Evolutionary conservation across 306 rosid genomes (phyloP), one percentile per base, ranked within the genome.

Genomic region (Malus orientalis): DNA sequence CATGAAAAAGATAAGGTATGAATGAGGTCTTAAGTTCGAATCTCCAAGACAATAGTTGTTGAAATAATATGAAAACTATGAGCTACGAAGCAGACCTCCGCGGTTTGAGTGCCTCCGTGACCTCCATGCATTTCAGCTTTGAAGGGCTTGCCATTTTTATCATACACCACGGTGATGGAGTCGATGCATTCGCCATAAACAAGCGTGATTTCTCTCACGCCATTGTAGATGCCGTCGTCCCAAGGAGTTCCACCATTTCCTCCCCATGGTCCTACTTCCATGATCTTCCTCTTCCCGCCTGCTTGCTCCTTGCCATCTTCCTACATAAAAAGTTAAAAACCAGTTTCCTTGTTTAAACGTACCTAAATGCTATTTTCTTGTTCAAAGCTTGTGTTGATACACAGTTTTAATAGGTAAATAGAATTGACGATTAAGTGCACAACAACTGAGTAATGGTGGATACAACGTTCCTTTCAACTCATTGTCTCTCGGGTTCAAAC

Each of bases 181-280:
- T 87, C 89, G 59, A 91, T 86, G 78, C 88, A 85, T 53, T 13
- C 85, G 64, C 67, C 91, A 47, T 83, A 86, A 65, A 66, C 81
- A 1, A 89, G 74, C 5, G 69, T 80, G 66, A 89, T 77, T 82
- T 86, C 88, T 70, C 89, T 88, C 47, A 91, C 83, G 22, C 91
- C 91, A 40, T 69, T 60, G 78, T 84, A 86, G 76, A 54, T 38
- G 16, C 97, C 92, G 73, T 89, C 94, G 51, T 89, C 94, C 97
- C 92, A 89, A 72, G 51, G 73, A 49, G 25, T 79, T 57, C 95
- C 97, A 1, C 92, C 94, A 14, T 80, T 82, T 44, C 95, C 94
- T 76, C 92, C 91, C 93, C 91, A 87, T 74, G 96, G 87, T 69
- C 92, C 91, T 69, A 81, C 75, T 70, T 20, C 2, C 47, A 63